Evolutionary conservation across 2,329 filamentous ascomycete genomes (phyloP).

Genomic region (Trichoderma oligosporum): DNA sequence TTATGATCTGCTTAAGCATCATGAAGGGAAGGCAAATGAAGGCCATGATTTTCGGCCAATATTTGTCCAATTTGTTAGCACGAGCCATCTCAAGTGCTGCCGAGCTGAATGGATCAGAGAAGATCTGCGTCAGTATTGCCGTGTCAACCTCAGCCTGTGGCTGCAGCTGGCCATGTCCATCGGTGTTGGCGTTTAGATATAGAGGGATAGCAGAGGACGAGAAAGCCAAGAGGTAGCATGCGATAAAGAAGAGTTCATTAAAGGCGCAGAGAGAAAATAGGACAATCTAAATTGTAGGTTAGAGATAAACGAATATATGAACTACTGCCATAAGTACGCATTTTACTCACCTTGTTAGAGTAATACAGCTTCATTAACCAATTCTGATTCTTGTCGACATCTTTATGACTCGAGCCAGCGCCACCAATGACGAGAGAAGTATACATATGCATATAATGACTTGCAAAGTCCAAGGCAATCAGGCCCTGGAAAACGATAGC

Average conservation of each 20-base stretch:
- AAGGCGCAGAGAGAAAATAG: constrained; percentile 83
- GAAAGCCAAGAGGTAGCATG: constrained; percentile 93
- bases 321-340: neutral
- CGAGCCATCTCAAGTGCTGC: constrained; percentile 86
- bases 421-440: constrained; percentile 74
- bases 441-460: constrained; percentile 99
- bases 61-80: constrained; percentile 83
- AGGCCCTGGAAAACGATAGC: constrained; percentile 88
- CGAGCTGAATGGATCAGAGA: constrained; percentile 83
- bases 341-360: constrained; percentile 76
- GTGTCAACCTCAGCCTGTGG: constrained; percentile 66
- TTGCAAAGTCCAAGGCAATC: constrained; percentile 86
- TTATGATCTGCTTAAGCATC: constrained; percentile 86
- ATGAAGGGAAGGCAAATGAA: constrained; percentile 78
- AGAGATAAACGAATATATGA: constrained; percentile 14
- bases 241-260: constrained; percentile 96
- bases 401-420: constrained; percentile 78
- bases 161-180: constrained; percentile 42
- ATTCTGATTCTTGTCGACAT: constrained; percentile 78
- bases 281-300: constrained; percentile 63
- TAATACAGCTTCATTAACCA: constrained; percentile 92
- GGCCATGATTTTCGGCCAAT: constrained; percentile 63
- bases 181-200: constrained; percentile 63
- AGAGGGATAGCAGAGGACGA: constrained; percentile 83
- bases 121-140: constrained; percentile 66